A percentile compares a stretch with the other conserved stretches of the same genome.
phyloP scores from a whole-genome alignment of 441 rosid species.

The Aquilaria agallochum region DNA sequence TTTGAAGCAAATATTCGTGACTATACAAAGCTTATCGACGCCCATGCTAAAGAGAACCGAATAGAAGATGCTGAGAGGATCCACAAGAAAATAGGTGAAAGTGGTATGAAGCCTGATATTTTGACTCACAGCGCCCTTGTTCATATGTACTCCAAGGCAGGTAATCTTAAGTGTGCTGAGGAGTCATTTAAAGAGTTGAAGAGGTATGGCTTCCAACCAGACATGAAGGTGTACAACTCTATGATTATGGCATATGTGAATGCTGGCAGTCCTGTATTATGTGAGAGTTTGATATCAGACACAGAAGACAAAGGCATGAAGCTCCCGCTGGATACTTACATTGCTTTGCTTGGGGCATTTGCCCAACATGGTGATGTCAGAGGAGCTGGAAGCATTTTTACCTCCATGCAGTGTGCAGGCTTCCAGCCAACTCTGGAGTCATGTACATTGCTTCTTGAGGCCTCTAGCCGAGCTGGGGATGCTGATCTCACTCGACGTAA shows the following conservation, averaged over 20 bases:
- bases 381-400: constrained; percentile 41
- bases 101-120: constrained; percentile 57
- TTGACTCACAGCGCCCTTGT: constrained; percentile 42
- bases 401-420: constrained; percentile 41
- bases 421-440: constrained; percentile 41
- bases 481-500: constrained; percentile 52
- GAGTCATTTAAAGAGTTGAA: constrained; percentile 62
- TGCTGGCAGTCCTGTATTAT: constrained; percentile 48
- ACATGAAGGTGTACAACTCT: constrained; percentile 45
- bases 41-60: constrained; percentile 48
- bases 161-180: constrained; percentile 59
- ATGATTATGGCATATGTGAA: constrained; percentile 73
- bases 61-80: constrained; percentile 73
- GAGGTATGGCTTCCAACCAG: constrained; percentile 59
- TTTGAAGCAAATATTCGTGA: constrained; percentile 55
- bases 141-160: constrained; percentile 68
- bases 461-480: constrained; percentile 40
- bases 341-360: constrained; percentile 68
- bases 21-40: constrained; percentile 64
- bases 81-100: constrained; percentile 62
- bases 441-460: constrained; percentile 57
- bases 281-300: constrained; percentile 44
- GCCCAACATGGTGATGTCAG: constrained; percentile 39
- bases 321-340: constrained; percentile 49
- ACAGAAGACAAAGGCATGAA: constrained; percentile 50